Evolutionary conservation across 2,329 filamentous ascomycete species (phyloP).

Genomic region (Teratosphaeria gauchensis): DNA sequence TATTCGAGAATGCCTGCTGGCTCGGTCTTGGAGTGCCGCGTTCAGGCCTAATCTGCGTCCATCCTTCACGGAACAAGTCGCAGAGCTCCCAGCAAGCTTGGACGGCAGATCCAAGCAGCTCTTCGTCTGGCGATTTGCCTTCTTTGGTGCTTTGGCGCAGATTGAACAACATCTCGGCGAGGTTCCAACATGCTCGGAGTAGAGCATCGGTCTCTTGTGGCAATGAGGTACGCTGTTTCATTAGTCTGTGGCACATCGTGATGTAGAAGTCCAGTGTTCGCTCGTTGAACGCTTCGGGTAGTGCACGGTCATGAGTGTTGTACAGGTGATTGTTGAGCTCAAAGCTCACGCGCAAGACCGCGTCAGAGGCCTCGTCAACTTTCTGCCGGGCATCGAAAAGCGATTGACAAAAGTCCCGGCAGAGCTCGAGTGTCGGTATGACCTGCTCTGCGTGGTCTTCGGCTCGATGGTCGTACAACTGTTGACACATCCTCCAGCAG

Average conservation of each 20-base stretch:
- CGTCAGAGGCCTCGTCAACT: conserved; percentile 71
- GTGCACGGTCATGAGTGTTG: conserved; percentile 74
- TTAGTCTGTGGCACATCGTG: conserved; percentile 85
- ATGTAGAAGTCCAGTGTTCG: conserved; percentile 90
- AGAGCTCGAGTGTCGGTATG: conserved; percentile 70
- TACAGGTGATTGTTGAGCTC: conserved; percentile 93
- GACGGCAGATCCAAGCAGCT: conserved; percentile 75
- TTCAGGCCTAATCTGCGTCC: conserved; percentile 80
- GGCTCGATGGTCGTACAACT: conserved; percentile 72
- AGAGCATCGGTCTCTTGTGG: conserved; percentile 76
- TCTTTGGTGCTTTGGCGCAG: conserved; percentile 74
- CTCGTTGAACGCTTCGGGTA: conserved; percentile 81
- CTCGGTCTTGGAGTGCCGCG: conserved; percentile 74
- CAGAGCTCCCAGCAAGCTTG: conserved; percentile 93
- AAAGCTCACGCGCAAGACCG: conserved; percentile 82
- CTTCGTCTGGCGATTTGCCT: conserved; percentile 64
- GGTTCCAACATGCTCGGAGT: conserved; percentile 74
- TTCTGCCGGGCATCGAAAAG: conserved; percentile 77
- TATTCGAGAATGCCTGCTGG: conserved; percentile 46
- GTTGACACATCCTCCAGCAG: conserved; percentile 88
- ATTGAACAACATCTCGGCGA: conserved; percentile 89
- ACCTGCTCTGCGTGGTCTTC: conserved; percentile 61
- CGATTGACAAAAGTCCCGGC: conserved; percentile 83
- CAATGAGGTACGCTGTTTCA: conserved; percentile 78
- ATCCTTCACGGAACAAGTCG: conserved; percentile 84